Evolutionary conservation across 768 basidiomycete species (phyloP), one percentile per base, ranked within the genome.

Genomic region (Russula griseocarnosa): DNA sequence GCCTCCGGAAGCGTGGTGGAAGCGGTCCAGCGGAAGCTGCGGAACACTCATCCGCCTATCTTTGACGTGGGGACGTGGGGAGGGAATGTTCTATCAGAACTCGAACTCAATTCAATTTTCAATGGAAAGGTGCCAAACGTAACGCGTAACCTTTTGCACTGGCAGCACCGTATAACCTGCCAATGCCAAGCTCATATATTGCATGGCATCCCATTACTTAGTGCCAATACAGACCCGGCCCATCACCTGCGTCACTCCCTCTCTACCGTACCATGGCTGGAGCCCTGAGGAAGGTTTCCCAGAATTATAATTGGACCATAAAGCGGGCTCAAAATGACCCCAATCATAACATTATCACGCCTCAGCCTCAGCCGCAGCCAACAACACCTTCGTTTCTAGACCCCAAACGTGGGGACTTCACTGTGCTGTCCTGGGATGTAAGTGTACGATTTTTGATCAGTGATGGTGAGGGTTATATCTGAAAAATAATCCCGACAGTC

Each of bases 251-350:
- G 7, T 24, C 18, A 20, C 38, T 28, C 38, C 5, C 24, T 5
- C 13, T 52, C 22, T 6, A 28, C 30, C 49, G 56, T 65, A 28
- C 30, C 49, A 65, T 65, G 64, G 64, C 64, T 16, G 24, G n/a
- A 16, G 49, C 64, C 26, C 59, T 65, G 22, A 65, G 59, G 40
- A 60, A 24, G 18, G 64, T 65, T 52, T 56, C 64, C 3, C 40
- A 18, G n/a, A 55, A 65, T 32, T 56, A 55, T n/a, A 22, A 56
- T 3, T 61, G 64, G 59, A 65, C 64, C n/a, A 1, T 65, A 13
- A 65, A 51, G 54, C 55, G 64, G 18, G 64, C 64, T n/a, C 30
- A 49, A n/a, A 65, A 65, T 6, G 64, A 65, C 22, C 64, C 61
- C 26, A 59, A 61, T 34, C 64, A 65, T 26, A 28, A 56, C 11